Evolutionary conservation across 1,139 yeast genomes (phyloP).

Genomic region (Sugiyamaella sp.): DNA sequence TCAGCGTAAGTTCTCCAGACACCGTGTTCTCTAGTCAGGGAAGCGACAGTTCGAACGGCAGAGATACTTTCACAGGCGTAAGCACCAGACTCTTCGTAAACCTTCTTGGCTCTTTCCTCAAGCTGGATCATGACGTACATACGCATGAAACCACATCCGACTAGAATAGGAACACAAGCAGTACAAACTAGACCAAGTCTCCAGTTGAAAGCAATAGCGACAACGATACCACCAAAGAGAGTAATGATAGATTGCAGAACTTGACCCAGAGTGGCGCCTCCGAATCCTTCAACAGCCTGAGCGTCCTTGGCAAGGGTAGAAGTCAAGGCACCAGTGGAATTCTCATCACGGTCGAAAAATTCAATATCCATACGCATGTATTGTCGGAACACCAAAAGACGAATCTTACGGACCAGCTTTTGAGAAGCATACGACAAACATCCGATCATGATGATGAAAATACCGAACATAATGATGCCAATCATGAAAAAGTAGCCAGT

Average conservation of each 20-base stretch:
- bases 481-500: slow-evolving; percentile 48
- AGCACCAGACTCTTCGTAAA: slow-evolving; percentile 44
- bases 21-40: slow-evolving; percentile 44
- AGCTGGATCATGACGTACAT: slow-evolving; percentile 77
- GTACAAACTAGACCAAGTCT: slow-evolving; percentile 66
- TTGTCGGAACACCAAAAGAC: slow-evolving; percentile 41
- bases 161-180: slow-evolving; percentile 60
- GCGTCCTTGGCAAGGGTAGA: slow-evolving; percentile 84
- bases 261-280: slow-evolving; percentile 83
- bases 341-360: slow-evolving; percentile 71
- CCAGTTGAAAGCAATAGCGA: slow-evolving; percentile 70
- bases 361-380: slow-evolving; percentile 74
- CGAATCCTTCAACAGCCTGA: slow-evolving; percentile 77
- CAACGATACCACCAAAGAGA: slow-evolving; percentile 69
- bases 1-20: slow-evolving; percentile 37
- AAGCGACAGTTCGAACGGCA: slow-evolving; percentile 44
- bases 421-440: slow-evolving; percentile 37
- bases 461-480: slow-evolving; percentile 42
- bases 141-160: slow-evolving; percentile 75
- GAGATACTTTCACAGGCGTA: slow-evolving; percentile 44
- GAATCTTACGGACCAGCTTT: slow-evolving; percentile 40
- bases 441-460: slow-evolving; percentile 39
- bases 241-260: slow-evolving; percentile 75
- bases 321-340: slow-evolving; percentile 72
- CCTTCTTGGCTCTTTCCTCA: slow-evolving; percentile 53